A percentile compares a stretch with the other conserved stretches of the same genome.
Evolutionary conservation across 371 early-diverging fungal species (phyloP).

Genomic region (Mucor saturninus): DNA sequence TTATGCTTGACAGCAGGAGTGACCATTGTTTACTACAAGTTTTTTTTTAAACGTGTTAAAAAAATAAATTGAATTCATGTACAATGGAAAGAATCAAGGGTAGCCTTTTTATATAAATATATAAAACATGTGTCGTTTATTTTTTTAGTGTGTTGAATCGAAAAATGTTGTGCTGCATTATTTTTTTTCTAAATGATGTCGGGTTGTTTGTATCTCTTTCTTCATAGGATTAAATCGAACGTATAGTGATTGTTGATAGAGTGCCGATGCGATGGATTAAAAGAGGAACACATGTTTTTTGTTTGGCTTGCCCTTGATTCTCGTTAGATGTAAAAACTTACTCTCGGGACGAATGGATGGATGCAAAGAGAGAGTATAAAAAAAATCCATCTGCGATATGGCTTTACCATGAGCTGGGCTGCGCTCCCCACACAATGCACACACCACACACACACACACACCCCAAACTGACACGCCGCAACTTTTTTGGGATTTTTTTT

Average conservation of each 20-base stretch:
- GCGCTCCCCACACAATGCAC: no score
- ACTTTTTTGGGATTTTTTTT: background rate
- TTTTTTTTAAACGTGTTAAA: background rate
- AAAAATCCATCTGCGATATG: slow-evolving; percentile 1
- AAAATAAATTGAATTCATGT: background rate
- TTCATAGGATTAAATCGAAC: no score
- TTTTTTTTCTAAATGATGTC: background rate
- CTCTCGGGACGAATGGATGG: slow-evolving; percentile 42
- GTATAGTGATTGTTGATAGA: no score
- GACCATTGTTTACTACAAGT: slow-evolving; percentile 72
- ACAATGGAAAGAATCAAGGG: no score
- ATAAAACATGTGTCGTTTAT: background rate
- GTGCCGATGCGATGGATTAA: no score
- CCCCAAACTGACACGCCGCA: background rate
- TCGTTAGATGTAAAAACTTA: slow-evolving; percentile 14
- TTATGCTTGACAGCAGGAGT: slow-evolving; percentile 89
- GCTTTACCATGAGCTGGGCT: slow-evolving; percentile 2
- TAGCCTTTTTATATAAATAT: no score
- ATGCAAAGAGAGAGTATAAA: slow-evolving; percentile 39
- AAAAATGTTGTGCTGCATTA: background rate
- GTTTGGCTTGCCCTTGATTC: background rate
- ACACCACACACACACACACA: background rate
- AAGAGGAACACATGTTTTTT: no score
- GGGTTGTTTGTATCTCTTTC: no score
- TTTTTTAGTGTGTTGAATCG: background rate